A percentile compares a stretch with the other conserved stretches of the same genome.
Conservation (phyloP, 768 basidiomycete species). For the Agrocybe pediades region DNA sequence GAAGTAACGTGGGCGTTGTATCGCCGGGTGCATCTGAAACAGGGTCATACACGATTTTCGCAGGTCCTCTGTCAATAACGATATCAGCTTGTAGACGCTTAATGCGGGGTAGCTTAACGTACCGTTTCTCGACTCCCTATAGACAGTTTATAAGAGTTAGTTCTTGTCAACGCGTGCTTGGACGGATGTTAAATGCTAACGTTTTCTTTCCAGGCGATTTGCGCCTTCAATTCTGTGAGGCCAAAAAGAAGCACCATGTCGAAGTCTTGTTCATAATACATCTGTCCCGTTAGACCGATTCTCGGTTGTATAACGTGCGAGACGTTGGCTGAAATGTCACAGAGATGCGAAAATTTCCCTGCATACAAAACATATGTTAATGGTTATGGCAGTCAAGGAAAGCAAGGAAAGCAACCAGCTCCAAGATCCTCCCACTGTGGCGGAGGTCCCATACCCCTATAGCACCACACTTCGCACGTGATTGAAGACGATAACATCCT, state of each 20-base stretch:
- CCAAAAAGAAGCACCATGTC: constrained; percentile 50
- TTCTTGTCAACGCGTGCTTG: too few relatives aligned
- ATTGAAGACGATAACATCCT: not conserved
- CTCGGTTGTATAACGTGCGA: constrained; percentile 5
- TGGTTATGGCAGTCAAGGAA: not conserved
- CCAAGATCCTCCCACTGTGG: constrained; percentile 18
- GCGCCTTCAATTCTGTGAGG: constrained; percentile 49
- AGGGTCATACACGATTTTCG: too few relatives aligned
- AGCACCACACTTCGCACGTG: constrained; percentile 11
- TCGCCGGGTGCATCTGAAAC: too few relatives aligned
- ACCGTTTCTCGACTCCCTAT: too few relatives aligned
- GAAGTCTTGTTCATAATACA: constrained; percentile 27
- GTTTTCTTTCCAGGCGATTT: constrained; percentile 49
- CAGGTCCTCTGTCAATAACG: too few relatives aligned
- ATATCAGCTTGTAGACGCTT: too few relatives aligned
- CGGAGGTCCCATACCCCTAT: constrained; percentile 10
- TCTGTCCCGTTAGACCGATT: not conserved
- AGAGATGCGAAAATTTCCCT: constrained; percentile 8
- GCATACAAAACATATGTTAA: not conserved
- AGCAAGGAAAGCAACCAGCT: constrained; percentile 12
- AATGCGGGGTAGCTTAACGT: too few relatives aligned
- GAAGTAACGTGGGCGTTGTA: too few relatives aligned
- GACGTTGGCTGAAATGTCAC: constrained; percentile 9
- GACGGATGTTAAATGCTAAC: constrained; percentile 26
- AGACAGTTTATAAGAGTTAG: too few relatives aligned